Base-by-base conservation (phyloP, 768 basidiomycete genomes). In the Bullera alba region DNA sequence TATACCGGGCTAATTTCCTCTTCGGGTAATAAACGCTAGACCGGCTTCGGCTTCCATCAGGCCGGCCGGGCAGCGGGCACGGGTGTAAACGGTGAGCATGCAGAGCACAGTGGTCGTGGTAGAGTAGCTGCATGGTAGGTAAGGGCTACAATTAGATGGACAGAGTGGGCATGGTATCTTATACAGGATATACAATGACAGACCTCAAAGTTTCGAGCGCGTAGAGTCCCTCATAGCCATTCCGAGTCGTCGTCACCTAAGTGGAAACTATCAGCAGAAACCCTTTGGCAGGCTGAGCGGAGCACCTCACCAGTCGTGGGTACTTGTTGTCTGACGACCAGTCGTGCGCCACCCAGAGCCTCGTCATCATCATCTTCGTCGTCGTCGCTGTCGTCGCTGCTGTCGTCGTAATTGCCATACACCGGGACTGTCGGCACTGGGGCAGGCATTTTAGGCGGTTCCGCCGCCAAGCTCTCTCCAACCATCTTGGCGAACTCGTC, bases 401-500 rank as follows among this genome's bases (percentile, higher is more conserved):
- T 54, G 10, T 56, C 58, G 14, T 58, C 58, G 5, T 51, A 54
- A 16, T 58, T 51, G 3, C 57, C 58, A 1, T 51, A 48, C 2
- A 44, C 46, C 12, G 48, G 51, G 7, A 36, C 47, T 7, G 45
- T 37, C 5, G 32, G 32, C 32, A 10, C 32, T 34, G 32, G 32
- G 32, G n/a, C 10, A 34, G 32, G 32, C n/a, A 48, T 46, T 17
- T 43, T 46, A 29, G 44, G 35, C 3, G 34, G 34, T 17, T 42
- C 59, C n/a, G 37, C 57, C n/a, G 65, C 65, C 34, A 67, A 27
- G 30, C 53, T 54, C 51, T 63, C 30, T 7, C 58, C 65, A 1
- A 67, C 30, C 49, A 67, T n/a, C 51, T 42, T 51, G 2, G 65
- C 65, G 47, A 67, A 67, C 27, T 67, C 65, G 35, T 67, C 64